phyloP scores from a whole-genome alignment of 2,329 filamentous ascomycete species.

The Fusarium sp. region DNA sequence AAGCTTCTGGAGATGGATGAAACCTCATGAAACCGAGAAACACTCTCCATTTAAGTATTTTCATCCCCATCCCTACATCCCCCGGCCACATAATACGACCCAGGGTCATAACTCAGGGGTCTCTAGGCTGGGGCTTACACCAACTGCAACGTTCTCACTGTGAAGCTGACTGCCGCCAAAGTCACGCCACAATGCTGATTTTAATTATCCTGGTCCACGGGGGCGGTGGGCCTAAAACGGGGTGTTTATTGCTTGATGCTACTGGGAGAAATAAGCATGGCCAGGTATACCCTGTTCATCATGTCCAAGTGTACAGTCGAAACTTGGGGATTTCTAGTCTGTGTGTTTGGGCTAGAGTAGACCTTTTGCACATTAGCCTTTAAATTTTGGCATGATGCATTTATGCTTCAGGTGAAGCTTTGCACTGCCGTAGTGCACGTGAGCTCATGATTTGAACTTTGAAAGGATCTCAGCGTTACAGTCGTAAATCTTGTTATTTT shows the following conservation, averaged over 20 bases:
- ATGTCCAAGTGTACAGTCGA: neutral
- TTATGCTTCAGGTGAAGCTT: neutral
- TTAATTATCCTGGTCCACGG: too few relatives aligned
- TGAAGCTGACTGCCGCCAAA: neutral
- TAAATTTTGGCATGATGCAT: neutral
- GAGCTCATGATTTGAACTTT: too few relatives aligned
- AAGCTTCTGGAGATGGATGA: neutral
- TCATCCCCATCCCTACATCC: neutral
- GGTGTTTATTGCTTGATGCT: neutral
- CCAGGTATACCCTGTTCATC: neutral
- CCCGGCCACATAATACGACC: neutral
- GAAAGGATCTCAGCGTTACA: neutral
- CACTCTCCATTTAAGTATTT: slow-evolving; percentile 6
- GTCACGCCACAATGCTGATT: neutral
- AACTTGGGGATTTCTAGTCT: neutral
- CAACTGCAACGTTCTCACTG: slow-evolving; percentile 4
- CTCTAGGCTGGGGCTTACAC: slow-evolving; percentile 13
- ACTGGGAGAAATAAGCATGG: slow-evolving; percentile 2
- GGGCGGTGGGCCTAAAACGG: slow-evolving; percentile 19
- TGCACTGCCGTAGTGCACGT: too few relatives aligned
- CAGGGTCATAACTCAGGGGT: neutral
- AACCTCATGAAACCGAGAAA: neutral
- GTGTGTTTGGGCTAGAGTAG: neutral
- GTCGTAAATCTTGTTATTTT: neutral
- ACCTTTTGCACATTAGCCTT: neutral